Evolutionary conservation across 2,329 filamentous ascomycete species (phyloP).

Genomic region (Fusarium albidum): DNA sequence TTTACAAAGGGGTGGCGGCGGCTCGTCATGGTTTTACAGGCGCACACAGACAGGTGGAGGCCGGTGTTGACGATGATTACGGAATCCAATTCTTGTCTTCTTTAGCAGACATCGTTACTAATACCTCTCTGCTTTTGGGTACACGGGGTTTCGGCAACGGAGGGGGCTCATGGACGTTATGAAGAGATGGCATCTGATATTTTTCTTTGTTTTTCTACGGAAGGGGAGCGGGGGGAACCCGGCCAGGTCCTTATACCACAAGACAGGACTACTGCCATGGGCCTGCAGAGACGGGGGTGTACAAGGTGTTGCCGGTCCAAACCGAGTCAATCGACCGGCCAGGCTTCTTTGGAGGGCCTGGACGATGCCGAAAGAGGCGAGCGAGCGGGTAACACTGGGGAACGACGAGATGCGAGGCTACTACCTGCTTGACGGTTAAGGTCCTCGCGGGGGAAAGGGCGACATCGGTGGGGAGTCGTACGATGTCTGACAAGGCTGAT

Average conservation of each 20-base stretch:
- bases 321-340: constrained; percentile 31
- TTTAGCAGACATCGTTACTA: constrained; percentile 36
- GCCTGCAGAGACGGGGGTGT: constrained; percentile 33
- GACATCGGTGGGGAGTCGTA: constrained; percentile 41
- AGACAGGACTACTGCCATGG: constrained; percentile 11
- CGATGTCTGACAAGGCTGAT: constrained; percentile 42
- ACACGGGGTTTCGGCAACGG: constrained; percentile 37
- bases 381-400: constrained; percentile 42
- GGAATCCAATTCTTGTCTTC: constrained; percentile 39
- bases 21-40: constrained; percentile 40
- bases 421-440: constrained; percentile 31
- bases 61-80: constrained; percentile 44
- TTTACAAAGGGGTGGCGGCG: constrained; percentile 31
- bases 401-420: constrained; percentile 40
- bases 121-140: constrained; percentile 38
- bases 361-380: constrained; percentile 21
- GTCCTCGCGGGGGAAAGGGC: constrained; percentile 30
- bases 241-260: constrained; percentile 15
- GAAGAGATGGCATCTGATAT: constrained; percentile 42
- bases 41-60: constrained; percentile 36
- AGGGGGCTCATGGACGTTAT: constrained; percentile 40
- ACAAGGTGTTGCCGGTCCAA: constrained; percentile 11
- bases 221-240: constrained; percentile 4
- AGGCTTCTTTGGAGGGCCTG: constrained; percentile 28
- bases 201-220: constrained; percentile 24